Conservation (phyloP, 73 alveolate genomes). For the Stentor roeselii region DNA sequence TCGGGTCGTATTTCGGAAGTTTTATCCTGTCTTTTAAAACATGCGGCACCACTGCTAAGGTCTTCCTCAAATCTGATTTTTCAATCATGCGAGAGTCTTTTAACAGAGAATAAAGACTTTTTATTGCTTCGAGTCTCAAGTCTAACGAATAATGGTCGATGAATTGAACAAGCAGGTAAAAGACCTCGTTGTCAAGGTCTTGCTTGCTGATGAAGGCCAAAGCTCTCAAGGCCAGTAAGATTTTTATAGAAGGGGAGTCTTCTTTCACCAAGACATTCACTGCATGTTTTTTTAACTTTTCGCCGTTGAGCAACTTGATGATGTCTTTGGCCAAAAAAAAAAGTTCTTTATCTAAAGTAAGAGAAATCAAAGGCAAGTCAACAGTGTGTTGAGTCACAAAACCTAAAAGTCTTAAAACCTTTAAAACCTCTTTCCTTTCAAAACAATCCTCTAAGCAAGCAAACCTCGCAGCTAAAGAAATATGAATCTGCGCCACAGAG, state of each 20-base stretch:
- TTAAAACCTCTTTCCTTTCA: neutral
- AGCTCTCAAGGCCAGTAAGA: constrained; percentile 1
- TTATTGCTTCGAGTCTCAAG: constrained; percentile 5
- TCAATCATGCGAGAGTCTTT: neutral
- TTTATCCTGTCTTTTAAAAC: constrained; percentile 8
- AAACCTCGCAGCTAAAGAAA: constrained; percentile 1
- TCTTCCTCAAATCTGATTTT: neutral
- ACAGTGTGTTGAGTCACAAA: constrained; percentile 17
- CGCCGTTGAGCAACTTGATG: neutral
- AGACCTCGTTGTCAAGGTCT: constrained; percentile 14
- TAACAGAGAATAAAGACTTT: neutral
- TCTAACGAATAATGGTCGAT: neutral
- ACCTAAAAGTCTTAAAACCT: neutral
- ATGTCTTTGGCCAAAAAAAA: neutral
- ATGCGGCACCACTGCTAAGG: constrained; percentile 15
- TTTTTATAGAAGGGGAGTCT: neutral
- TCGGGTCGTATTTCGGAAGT: neutral
- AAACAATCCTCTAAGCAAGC: neutral
- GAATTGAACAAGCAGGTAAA: constrained; percentile 13
- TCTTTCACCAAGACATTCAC: constrained; percentile 20
- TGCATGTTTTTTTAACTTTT: constrained; percentile 8
- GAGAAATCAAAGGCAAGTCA: constrained; percentile 7
- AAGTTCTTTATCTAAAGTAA: neutral
- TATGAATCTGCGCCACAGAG: constrained; percentile 3
- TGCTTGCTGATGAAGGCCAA: neutral